phyloP scores from a whole-genome alignment of 176 grass and related monocot genomes.

The Olyra latifolia region DNA sequence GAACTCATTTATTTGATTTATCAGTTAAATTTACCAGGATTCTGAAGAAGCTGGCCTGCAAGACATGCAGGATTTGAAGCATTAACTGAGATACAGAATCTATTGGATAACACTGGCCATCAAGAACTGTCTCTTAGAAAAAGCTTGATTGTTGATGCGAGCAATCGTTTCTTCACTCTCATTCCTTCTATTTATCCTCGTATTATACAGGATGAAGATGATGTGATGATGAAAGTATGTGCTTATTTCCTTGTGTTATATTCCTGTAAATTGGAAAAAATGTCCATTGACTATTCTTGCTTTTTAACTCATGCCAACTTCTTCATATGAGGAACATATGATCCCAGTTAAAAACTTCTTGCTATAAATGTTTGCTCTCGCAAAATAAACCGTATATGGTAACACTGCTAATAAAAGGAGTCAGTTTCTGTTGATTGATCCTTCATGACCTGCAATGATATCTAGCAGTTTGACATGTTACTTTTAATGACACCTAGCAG shows the following conservation, averaged over 20 bases:
- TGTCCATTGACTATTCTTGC: neutral
- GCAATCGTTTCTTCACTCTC: constrained; percentile 94
- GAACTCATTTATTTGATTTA: neutral
- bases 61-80: constrained; percentile 77
- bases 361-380: neutral
- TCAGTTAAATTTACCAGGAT: constrained; percentile 29
- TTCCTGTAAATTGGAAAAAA: constrained; percentile 17
- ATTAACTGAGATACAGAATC: constrained; percentile 94
- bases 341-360: neutral
- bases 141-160: constrained; percentile 83
- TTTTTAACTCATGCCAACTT: constrained; percentile 16
- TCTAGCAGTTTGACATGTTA: neutral
- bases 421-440: neutral
- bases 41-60: constrained; percentile 11
- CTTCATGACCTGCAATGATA: neutral
- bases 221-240: constrained; percentile 84
- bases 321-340: neutral
- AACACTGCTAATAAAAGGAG: neutral
- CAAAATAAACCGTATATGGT: neutral
- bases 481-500: no score
- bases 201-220: constrained; percentile 70
- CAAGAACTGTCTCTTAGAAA: constrained; percentile 72
- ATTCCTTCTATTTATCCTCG: constrained; percentile 95
- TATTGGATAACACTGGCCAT: constrained; percentile 47
- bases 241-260: neutral